Percentiles rank a stretch among this genome's conserved stretches.
Conservation (phyloP, 108 stramenopile species). For the Discostella stelligeroides region DNA sequence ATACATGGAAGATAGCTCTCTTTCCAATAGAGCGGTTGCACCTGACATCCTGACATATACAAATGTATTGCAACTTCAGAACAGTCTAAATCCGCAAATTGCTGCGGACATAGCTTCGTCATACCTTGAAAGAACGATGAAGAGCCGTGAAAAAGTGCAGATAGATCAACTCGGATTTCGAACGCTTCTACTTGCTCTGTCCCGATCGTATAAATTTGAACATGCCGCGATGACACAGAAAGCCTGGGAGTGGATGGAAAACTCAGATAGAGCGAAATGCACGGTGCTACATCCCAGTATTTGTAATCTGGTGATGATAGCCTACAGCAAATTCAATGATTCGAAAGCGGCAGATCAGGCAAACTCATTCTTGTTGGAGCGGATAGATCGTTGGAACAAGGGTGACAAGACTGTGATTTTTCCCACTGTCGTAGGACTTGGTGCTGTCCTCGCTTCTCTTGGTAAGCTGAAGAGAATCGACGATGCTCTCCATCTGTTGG, state of each 20-base stretch:
- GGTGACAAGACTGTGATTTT: slow-evolving; percentile 29
- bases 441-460: slow-evolving; percentile 28
- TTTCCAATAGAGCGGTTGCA: slow-evolving; percentile 1
- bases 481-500: slow-evolving; percentile 31
- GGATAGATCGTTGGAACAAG: slow-evolving; percentile 20
- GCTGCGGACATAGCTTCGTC: slow-evolving; percentile 36
- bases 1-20: slow-evolving; percentile 12
- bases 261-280: not conserved
- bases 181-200: slow-evolving; percentile 29
- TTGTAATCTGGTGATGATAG: slow-evolving; percentile 44
- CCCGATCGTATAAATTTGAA: slow-evolving; percentile 27
- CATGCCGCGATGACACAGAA: slow-evolving; percentile 33
- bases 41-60: slow-evolving; percentile 54
- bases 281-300: slow-evolving; percentile 30
- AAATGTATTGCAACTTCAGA: slow-evolving; percentile 33
- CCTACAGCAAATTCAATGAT: slow-evolving; percentile 35
- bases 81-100: slow-evolving; percentile 21
- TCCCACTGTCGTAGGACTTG: slow-evolving; percentile 42
- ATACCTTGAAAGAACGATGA: slow-evolving; percentile 26
- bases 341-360: slow-evolving; percentile 21
- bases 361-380: slow-evolving; percentile 22
- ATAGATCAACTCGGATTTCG: slow-evolving; percentile 38
- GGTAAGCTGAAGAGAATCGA: slow-evolving; percentile 23
- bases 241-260: slow-evolving; percentile 48
- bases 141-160: slow-evolving; percentile 5